Percentiles rank a stretch among this genome's conserved stretches.
These are phyloP conservation scores for Dactylis glomerata DNA, from an alignment of 176 grass and related monocot genomes.

Conservation along the genomic window DNA sequence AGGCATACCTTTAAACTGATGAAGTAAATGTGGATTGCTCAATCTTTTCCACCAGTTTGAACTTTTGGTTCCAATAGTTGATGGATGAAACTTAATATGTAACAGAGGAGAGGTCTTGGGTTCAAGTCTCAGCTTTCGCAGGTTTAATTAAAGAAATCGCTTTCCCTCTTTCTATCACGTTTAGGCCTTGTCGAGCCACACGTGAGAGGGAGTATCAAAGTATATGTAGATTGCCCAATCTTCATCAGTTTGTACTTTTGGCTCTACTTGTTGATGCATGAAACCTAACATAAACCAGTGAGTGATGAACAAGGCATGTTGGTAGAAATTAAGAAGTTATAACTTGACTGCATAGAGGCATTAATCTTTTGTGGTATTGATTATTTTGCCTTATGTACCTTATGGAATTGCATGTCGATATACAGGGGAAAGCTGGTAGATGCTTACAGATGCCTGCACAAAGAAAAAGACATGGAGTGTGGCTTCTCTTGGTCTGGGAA, in stretches of 20 bases:
- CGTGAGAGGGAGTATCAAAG: not conserved
- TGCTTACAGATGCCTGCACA: conserved; percentile 84
- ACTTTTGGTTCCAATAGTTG: not conserved
- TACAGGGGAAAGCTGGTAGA: conserved; percentile 93
- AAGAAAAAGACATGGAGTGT: conserved; percentile 84
- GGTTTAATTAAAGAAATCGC: not conserved
- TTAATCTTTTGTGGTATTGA: conserved; percentile 21
- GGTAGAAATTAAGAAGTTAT: not conserved
- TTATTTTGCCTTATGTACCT: conserved; percentile 24
- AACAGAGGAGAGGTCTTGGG: not conserved
- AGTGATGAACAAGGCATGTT: not conserved
- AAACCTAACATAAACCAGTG: not conserved
- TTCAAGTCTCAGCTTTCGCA: not conserved
- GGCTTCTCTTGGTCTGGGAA: conserved; percentile 94
- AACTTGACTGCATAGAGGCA: conserved; percentile 2
- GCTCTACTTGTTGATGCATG: not conserved
- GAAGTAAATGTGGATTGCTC: not conserved
- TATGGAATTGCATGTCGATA: conserved; percentile 19
- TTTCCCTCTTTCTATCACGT: not conserved
- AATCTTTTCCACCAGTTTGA: not conserved
- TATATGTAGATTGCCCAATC: not conserved
- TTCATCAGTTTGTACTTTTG: not conserved
- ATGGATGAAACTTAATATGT: not conserved
- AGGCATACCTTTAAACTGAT: not conserved
- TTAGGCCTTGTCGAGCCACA: not conserved